phyloP scores from a whole-genome alignment of 768 basidiomycete species.

The Suillus placidus region DNA sequence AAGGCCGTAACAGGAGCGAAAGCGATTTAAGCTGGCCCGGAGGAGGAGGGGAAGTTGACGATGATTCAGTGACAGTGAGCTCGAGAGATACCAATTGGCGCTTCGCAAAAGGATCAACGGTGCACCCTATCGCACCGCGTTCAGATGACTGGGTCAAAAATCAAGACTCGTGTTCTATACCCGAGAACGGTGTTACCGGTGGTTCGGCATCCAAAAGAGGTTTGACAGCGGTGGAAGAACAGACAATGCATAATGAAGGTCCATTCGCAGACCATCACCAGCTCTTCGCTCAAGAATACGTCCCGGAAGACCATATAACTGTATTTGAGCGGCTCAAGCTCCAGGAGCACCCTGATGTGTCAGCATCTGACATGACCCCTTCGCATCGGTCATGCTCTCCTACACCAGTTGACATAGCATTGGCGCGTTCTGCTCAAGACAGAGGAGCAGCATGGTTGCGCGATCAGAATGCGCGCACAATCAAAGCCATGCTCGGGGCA shows the following conservation, averaged over 20 bases:
- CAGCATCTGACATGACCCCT: conserved; percentile 20
- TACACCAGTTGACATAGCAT: conserved; percentile 41
- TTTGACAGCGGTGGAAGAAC: conserved; percentile 1
- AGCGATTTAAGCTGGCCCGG: conserved; percentile 45
- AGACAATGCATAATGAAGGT: conserved; percentile 12
- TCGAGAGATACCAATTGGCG: conserved; percentile 56
- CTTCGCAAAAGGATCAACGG: conserved; percentile 6
- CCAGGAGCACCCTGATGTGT: conserved; percentile 39
- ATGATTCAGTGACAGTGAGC: conserved; percentile 77
- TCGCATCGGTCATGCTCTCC: conserved; percentile 42
- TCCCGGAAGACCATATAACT: conserved; percentile 45
- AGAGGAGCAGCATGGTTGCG: conserved; percentile 81
- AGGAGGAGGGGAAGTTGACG: conserved; percentile 52
- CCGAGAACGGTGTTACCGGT: conserved; percentile 7
- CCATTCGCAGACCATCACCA: conserved; percentile 36
- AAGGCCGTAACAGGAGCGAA: conserved; percentile 59
- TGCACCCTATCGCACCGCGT: conserved; percentile 7
- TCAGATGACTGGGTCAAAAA: conserved; percentile 3
- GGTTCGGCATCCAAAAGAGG: neutral
- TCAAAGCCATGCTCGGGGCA: conserved; percentile 61
- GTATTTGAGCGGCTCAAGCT: conserved; percentile 62
- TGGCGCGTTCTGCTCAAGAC: conserved; percentile 53
- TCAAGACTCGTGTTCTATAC: conserved; percentile 11
- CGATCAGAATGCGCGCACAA: conserved; percentile 74
- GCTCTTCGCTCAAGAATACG: conserved; percentile 29